Conservation (phyloP, 257 asterid genomes). For the Solanum sitiens region DNA sequence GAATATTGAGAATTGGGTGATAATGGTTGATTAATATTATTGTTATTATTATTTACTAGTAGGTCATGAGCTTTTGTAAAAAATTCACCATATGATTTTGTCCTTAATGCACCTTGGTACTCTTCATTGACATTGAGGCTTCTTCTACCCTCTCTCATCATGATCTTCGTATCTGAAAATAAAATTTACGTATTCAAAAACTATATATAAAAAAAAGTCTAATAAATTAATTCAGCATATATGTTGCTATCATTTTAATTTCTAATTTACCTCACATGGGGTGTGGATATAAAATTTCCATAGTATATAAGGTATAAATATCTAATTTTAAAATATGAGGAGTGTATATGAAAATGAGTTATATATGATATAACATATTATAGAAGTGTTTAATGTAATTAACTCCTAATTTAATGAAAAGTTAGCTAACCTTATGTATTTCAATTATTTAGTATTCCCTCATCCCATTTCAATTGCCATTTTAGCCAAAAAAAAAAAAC, state of each 20-base stretch:
- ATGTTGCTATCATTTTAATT: not conserved
- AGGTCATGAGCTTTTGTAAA: conserved; percentile 38
- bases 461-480: not conserved
- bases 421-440: not conserved
- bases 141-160: not conserved
- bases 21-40: conserved; percentile 6
- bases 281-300: not conserved
- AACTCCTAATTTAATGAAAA: not conserved
- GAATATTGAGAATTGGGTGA: conserved; percentile 5
- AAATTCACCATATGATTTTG: conserved; percentile 65
- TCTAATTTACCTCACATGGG: not conserved
- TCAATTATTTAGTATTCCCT: not conserved
- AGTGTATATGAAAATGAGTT: not conserved
- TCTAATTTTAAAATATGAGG: not conserved
- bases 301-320: not conserved
- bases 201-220: not conserved
- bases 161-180: not conserved
- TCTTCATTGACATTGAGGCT: conserved; percentile 46
- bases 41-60: not conserved
- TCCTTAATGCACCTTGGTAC: conserved; percentile 49
- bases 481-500: not conserved
- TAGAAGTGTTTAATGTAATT: not conserved
- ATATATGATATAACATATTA: not conserved
- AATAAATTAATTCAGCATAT: not conserved
- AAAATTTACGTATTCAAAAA: not conserved